Base-by-base conservation (phyloP, 345 rosid genomes). In the Dipteronia sinensis region DNA sequence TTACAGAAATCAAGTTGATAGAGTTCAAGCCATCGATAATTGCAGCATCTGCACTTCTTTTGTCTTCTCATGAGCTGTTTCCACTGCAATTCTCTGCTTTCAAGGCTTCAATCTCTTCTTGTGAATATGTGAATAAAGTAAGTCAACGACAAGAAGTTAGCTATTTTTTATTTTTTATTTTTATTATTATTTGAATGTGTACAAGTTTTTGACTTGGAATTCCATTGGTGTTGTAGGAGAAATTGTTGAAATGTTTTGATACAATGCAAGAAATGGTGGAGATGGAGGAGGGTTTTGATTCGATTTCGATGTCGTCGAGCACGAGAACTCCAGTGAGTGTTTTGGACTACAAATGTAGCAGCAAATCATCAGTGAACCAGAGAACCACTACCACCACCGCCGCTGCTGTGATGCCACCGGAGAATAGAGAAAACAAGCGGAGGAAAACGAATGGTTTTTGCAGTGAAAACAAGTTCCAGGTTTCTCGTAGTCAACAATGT, bases 1-100 rank as follows among this genome's bases (percentile, higher is more conserved):
- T 29, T 76, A 31, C 89, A 91, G 96, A 90, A 65, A 74, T 81
- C 42, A 84, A 78, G 69, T 75, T 91, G 11, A 65, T 91, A 2
- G 88, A 83, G 82, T 90, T 87, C 86, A 91, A 77, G 85, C 92
- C 96, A 40, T 91, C 96, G 10, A 71, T 79, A 40, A 72, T 90
- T 53, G 89, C 93, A 31, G 96, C 93, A 74, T 86, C 96, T 10
- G 85, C 92, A 10, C 82, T 88, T 67, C 91, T 91, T 27, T 34
- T 77, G 13, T 87, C 96, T 10, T 82, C 87, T 53, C 81, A 86
- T 63, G 93, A 87, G 81, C 82, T 86, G 51, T 80, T 87, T 73
- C 93, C 96, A 5, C 3, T 85, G 68, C 92, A 88, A 22, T 86
- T 76, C 59, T 84, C 83, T 47, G 76, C 84, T 10, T 86, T 85